phyloP scores from a whole-genome alignment of 2,329 filamentous ascomycete species.

The Hypoxylon sp. region DNA sequence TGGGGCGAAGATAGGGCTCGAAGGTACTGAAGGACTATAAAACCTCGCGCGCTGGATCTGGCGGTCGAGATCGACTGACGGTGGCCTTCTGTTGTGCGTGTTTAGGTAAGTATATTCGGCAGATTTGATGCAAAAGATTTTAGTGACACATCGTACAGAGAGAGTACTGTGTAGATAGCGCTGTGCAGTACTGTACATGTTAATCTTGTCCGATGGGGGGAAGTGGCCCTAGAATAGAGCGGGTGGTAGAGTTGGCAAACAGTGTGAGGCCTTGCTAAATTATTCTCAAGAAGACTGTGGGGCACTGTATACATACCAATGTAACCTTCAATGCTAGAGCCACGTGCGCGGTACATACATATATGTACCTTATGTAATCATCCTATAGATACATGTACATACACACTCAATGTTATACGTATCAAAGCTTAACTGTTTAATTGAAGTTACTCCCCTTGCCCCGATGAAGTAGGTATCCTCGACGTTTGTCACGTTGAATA shows the following conservation, averaged over 20 bases:
- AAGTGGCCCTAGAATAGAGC: not conserved
- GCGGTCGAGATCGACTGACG: slow-evolving; percentile 16
- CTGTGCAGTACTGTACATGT: no score
- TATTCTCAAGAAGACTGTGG: slow-evolving; percentile 17
- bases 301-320: slow-evolving; percentile 8
- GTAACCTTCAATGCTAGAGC: slow-evolving; percentile 6
- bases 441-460: slow-evolving; percentile 10
- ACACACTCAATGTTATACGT: not conserved
- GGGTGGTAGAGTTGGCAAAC: slow-evolving; percentile 13
- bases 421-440: slow-evolving; percentile 22
- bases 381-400: no score
- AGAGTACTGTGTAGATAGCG: slow-evolving; percentile 29
- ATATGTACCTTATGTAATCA: no score
- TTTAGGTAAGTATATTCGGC: slow-evolving; percentile 15
- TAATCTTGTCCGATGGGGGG: no score
- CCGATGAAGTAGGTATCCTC: slow-evolving; percentile 7
- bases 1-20: not conserved
- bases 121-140: slow-evolving; percentile 35
- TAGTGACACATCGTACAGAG: slow-evolving; percentile 33
- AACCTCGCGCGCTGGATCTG: not conserved
- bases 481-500: not conserved
- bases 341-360: slow-evolving; percentile 20
- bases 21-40: not conserved
- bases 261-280: slow-evolving; percentile 17
- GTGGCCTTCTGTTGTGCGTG: slow-evolving; percentile 15